Evolutionary conservation across 108 stramenopile species (phyloP).

Genomic region (Pseudonitzschia multiseries): DNA sequence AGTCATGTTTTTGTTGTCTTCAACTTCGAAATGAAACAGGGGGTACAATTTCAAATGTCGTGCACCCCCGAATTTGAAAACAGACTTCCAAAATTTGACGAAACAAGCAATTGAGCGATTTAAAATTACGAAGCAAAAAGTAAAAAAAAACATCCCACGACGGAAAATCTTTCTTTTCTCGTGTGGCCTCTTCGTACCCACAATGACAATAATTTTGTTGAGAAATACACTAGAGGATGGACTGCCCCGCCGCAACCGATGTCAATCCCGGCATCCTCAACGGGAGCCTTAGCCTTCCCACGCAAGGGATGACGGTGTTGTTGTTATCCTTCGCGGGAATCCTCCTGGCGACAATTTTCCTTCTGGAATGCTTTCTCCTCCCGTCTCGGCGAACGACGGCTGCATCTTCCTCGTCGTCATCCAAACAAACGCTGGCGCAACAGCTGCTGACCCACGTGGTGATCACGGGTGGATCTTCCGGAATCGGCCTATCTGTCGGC

Average conservation of each 20-base stretch:
- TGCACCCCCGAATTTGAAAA: background rate
- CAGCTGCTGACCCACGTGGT: conserved; percentile 52
- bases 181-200: too few species aligned
- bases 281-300: background rate
- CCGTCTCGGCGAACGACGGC: background rate
- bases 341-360: background rate
- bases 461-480: conserved; percentile 81
- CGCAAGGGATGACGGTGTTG: background rate
- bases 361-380: background rate
- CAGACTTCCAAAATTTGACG: background rate
- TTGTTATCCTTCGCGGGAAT: background rate
- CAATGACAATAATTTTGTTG: too few species aligned
- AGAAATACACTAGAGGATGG: background rate
- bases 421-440: background rate
- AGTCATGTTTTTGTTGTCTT: conserved; percentile 5
- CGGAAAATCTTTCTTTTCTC: too few species aligned
- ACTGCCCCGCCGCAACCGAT: background rate
- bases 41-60: background rate
- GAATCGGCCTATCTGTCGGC: conserved; percentile 84
- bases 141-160: too few species aligned
- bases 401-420: background rate
- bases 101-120: too few species aligned
- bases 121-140: too few species aligned
- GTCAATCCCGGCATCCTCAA: background rate
- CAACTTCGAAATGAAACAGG: conserved; percentile 4